phyloP scores from a whole-genome alignment of 495 filamentous ascomycete genomes.

The Penicilliopsis zonata region DNA sequence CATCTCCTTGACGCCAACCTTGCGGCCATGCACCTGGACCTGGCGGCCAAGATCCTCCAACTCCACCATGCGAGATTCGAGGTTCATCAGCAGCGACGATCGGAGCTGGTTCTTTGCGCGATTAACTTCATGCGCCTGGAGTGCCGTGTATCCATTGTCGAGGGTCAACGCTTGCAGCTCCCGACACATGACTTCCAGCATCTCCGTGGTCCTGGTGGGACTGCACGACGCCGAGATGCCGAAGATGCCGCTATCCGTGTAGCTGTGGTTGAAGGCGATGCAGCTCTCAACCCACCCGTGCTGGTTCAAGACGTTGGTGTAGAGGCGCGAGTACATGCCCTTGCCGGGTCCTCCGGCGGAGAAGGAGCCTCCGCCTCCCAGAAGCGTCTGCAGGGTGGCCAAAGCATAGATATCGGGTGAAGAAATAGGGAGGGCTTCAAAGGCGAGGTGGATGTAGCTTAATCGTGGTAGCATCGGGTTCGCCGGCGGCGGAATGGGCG shows the following conservation, averaged over 20 bases:
- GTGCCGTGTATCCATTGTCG: constrained; percentile 51
- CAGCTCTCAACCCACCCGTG: constrained; percentile 93
- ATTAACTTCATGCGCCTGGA: constrained; percentile 72
- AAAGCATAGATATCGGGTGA: constrained; percentile 91
- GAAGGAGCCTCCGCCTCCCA: constrained; percentile 94
- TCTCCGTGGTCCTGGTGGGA: constrained; percentile 59
- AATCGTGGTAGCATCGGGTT: constrained; percentile 72
- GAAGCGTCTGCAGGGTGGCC: constrained; percentile 90
- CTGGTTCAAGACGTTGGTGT: constrained; percentile 96
- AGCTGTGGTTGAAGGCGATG: constrained; percentile 91
- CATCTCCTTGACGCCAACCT: constrained; percentile 89
- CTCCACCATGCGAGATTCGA: constrained; percentile 95
- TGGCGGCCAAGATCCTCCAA: constrained; percentile 95
- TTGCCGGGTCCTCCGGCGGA: constrained; percentile 96
- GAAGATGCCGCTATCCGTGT: constrained; percentile 90
- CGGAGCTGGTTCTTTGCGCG: constrained; percentile 98
- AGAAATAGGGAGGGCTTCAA: constrained; percentile 86
- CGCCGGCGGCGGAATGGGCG: constrained; percentile 59
- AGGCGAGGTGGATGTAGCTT: constrained; percentile 87
- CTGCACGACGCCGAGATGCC: constrained; percentile 81
- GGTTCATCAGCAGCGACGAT: constrained; percentile 88
- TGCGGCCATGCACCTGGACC: constrained; percentile 87
- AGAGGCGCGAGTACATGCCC: constrained; percentile 96
- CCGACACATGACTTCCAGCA: constrained; percentile 88
- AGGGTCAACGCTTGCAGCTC: constrained; percentile 71